Conservation (phyloP, 768 basidiomycete species). For the Hysterangium stoloniferum region DNA sequence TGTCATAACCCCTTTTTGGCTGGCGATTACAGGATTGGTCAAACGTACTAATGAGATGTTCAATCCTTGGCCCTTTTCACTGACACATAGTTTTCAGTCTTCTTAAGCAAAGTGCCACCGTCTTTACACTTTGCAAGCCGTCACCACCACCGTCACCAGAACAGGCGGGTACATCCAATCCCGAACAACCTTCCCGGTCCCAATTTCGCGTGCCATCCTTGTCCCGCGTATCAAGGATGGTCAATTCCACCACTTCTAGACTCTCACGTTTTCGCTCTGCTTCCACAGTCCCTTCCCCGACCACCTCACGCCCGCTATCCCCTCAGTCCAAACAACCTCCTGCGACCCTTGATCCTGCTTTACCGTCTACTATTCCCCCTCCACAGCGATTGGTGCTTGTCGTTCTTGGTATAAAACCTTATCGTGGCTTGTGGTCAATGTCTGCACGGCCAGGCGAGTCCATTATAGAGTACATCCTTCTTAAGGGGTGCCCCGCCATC, state of each 20-base stretch:
- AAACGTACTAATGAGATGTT: constrained; percentile 32
- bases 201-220: neutral
- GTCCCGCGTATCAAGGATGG: constrained; percentile 1
- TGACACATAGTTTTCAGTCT: constrained; percentile 19
- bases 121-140: constrained; percentile 39
- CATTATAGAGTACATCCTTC: constrained; percentile 52
- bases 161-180: no score
- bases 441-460: constrained; percentile 54
- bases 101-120: constrained; percentile 46
- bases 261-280: neutral
- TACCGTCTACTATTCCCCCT: constrained; percentile 17
- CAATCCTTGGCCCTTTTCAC: neutral
- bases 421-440: constrained; percentile 47
- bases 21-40: constrained; percentile 55
- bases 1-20: constrained; percentile 57
- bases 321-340: neutral
- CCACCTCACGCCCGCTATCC: neutral
- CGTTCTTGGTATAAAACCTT: constrained; percentile 53
- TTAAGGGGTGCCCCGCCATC: constrained; percentile 54
- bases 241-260: constrained; percentile 1
- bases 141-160: constrained; percentile 32
- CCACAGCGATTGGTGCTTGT: constrained; percentile 52
- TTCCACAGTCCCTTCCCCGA: neutral
- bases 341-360: constrained; percentile 2
- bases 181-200: constrained; percentile 1